phyloP scores from a whole-genome alignment of 768 basidiomycete species.

The Lepiota brunneoincarnata region DNA sequence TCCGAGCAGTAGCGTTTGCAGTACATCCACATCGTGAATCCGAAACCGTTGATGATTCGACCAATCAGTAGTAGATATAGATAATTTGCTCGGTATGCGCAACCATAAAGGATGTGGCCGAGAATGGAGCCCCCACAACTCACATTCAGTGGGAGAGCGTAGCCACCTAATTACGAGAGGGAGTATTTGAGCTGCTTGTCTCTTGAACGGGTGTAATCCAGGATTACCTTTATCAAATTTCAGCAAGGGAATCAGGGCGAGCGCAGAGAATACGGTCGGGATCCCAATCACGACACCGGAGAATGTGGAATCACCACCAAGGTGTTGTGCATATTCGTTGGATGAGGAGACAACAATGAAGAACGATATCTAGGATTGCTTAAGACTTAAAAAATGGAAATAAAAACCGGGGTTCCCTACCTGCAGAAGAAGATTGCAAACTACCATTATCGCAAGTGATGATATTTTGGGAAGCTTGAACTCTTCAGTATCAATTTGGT shows the following conservation, averaged over 20 bases:
- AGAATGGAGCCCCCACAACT: conserved; percentile 49
- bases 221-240: conserved; percentile 51
- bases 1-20: conserved; percentile 66
- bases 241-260: conserved; percentile 53
- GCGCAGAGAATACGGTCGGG: conserved; percentile 58
- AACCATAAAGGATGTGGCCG: conserved; percentile 58
- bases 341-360: conserved; percentile 70
- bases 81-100: conserved; percentile 57
- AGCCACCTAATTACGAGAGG: conserved; percentile 40
- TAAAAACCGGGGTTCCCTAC: conserved; percentile 9
- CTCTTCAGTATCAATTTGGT: conserved; percentile 14
- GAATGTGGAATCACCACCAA: conserved; percentile 65
- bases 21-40: conserved; percentile 66
- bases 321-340: conserved; percentile 54
- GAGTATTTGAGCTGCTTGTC: not conserved
- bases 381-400: not conserved
- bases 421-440: conserved; percentile 28
- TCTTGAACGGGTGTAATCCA: too few relatives aligned
- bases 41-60: conserved; percentile 58
- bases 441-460: conserved; percentile 25
- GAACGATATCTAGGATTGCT: conserved; percentile 49
- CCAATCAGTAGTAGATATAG: conserved; percentile 70
- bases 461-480: conserved; percentile 25
- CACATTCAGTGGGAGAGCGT: conserved; percentile 52
- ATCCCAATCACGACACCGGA: conserved; percentile 68